Conservation (phyloP, 1,284 basidiomycete species). For the Takashimella tepidaria region DNA sequence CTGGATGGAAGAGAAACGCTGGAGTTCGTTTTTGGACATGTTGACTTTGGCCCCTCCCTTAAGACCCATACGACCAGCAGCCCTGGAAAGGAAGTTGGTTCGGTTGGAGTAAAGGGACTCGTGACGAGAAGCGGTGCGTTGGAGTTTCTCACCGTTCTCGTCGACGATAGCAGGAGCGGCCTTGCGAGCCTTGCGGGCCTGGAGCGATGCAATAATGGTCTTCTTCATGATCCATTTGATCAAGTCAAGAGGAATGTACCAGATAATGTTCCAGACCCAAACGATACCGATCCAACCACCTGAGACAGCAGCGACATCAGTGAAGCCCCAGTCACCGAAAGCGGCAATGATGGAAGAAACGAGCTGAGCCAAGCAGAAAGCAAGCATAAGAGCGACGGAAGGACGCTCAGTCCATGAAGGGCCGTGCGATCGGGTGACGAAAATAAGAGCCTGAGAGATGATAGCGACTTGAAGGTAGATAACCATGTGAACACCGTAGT, state of each 20-base stretch:
- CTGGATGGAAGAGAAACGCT: slow-evolving; percentile 48
- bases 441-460: slow-evolving; percentile 96
- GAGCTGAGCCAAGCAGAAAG: slow-evolving; percentile 89
- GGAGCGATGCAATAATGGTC: slow-evolving; percentile 78
- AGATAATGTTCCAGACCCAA: slow-evolving; percentile 93
- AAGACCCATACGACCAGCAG: slow-evolving; percentile 36
- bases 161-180: slow-evolving; percentile 50
- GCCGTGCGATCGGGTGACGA: slow-evolving; percentile 90
- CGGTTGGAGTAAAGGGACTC: slow-evolving; percentile 74
- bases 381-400: slow-evolving; percentile 77
- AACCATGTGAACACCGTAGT: slow-evolving; percentile 52
- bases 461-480: slow-evolving; percentile 87
- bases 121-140: slow-evolving; percentile 82
- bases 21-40: slow-evolving; percentile 50
- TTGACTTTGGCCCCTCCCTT: slow-evolving; percentile 45
- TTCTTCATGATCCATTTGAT: slow-evolving; percentile 96
- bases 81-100: slow-evolving; percentile 43
- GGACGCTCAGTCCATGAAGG: slow-evolving; percentile 99
- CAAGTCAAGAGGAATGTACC: slow-evolving; percentile 90
- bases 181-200: slow-evolving; percentile 59
- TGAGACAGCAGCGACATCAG: slow-evolving; percentile 66
- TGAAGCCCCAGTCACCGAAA: slow-evolving; percentile 89
- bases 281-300: slow-evolving; percentile 96
- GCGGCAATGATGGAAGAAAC: slow-evolving; percentile 92
- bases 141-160: slow-evolving; percentile 66